These are phyloP conservation scores for Rhododendron henanense DNA, from an alignment of 148 eudicot species.

Conservation along the genomic window DNA sequence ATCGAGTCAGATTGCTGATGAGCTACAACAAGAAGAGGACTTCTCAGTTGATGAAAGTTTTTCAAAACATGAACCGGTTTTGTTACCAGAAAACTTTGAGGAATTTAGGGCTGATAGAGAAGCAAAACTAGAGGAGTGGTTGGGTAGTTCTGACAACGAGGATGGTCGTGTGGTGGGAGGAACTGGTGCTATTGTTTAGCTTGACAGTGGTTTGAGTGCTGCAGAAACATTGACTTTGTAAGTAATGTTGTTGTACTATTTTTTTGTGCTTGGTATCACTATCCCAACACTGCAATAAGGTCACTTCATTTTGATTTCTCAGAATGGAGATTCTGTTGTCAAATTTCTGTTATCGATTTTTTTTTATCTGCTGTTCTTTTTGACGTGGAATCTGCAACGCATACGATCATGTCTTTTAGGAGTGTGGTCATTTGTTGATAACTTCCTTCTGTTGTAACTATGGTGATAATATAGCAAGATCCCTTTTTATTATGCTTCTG, in stretches of 20 bases:
- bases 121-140: constrained; percentile 71
- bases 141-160: constrained; percentile 25
- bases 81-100: constrained; percentile 40
- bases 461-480: not conserved
- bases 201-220: not conserved
- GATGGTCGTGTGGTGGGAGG: not conserved
- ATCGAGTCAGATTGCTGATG: constrained; percentile 38
- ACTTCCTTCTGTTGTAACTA: not conserved
- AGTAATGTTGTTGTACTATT: not conserved
- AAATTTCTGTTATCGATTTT: not conserved
- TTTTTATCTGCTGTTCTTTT: not conserved
- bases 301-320: not conserved
- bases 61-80: constrained; percentile 9
- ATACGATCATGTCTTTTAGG: not conserved
- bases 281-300: not conserved
- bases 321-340: not conserved
- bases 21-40: constrained; percentile 28
- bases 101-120: constrained; percentile 68
- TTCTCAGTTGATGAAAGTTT: constrained; percentile 10
- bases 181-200: constrained; percentile 12
- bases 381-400: not conserved
- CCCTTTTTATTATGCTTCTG: not conserved
- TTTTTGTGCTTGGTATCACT: not conserved
- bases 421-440: not conserved
- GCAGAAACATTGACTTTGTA: not conserved